Evolutionary conservation across 139 green algal genomes (phyloP).

Genomic region (Picochlorum costavermella): DNA sequence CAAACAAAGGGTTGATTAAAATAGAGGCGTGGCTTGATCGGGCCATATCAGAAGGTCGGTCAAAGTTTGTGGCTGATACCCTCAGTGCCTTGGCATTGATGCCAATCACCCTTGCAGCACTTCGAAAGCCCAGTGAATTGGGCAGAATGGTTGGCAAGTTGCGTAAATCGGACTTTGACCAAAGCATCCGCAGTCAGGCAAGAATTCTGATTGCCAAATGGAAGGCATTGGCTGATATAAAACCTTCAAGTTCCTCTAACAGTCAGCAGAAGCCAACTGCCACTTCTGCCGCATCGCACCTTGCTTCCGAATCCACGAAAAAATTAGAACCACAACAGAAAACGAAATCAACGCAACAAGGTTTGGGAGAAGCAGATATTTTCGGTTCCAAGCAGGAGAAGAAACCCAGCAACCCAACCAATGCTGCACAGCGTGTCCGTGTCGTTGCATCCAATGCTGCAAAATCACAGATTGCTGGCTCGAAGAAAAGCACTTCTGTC

Average conservation of each 20-base stretch:
- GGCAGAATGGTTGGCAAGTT: slow-evolving; percentile 24
- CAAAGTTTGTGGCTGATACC: not conserved
- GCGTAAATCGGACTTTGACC: slow-evolving; percentile 14
- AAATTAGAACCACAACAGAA: no score
- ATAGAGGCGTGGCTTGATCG: slow-evolving; percentile 25
- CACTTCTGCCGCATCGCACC: no score
- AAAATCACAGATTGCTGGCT: not conserved
- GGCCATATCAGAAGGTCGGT: slow-evolving; percentile 8
- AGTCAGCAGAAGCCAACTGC: no score
- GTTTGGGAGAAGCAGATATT: not conserved
- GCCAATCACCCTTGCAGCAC: slow-evolving; percentile 21
- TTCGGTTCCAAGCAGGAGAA: not conserved
- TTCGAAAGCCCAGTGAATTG: slow-evolving; percentile 23
- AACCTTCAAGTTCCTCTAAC: not conserved
- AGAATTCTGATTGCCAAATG: slow-evolving; percentile 24
- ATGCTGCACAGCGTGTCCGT: not conserved
- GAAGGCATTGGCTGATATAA: slow-evolving; percentile 13
- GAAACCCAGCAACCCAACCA: no score
- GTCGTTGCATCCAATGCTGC: not conserved
- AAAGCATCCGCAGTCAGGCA: slow-evolving; percentile 6
- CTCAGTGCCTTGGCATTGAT: slow-evolving; percentile 18
- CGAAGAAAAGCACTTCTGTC: not conserved
- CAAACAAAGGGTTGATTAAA: slow-evolving; percentile 5
- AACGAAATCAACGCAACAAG: not conserved
- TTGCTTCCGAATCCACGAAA: no score